Percentiles rank a stretch among this genome's conserved stretches.
phyloP scores from a whole-genome alignment of 2,329 filamentous ascomycete genomes.

The Juglanconis juglandina region DNA sequence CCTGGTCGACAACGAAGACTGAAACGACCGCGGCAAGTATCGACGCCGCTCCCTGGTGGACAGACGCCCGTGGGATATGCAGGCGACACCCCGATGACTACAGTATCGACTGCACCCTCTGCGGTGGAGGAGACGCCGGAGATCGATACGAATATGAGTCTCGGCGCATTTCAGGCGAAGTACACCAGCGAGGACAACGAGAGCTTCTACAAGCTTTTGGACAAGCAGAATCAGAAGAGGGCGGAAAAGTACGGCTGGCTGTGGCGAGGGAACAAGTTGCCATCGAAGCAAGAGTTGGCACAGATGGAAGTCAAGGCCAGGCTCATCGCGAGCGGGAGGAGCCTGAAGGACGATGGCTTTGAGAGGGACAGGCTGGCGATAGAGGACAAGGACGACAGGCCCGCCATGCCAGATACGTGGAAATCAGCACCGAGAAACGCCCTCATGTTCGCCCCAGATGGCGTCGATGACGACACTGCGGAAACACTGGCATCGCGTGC shows the following conservation, averaged over 20 bases:
- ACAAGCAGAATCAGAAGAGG: slow-evolving; percentile 82
- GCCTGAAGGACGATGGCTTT: slow-evolving; percentile 54
- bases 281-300: slow-evolving; percentile 71
- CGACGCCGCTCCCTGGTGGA: slow-evolving; percentile 26
- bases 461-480: slow-evolving; percentile 51
- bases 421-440: slow-evolving; percentile 71
- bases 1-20: slow-evolving; percentile 52
- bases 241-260: slow-evolving; percentile 87
- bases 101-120: slow-evolving; percentile 32
- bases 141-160: slow-evolving; percentile 73
- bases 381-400: slow-evolving; percentile 65
- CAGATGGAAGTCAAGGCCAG: slow-evolving; percentile 60
- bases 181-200: slow-evolving; percentile 99
- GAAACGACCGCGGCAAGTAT: slow-evolving; percentile 10
- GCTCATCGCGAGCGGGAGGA: slow-evolving; percentile 41
- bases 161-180: slow-evolving; percentile 82
- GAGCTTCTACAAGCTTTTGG: slow-evolving; percentile 87
- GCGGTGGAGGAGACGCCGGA: slow-evolving; percentile 37
- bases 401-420: slow-evolving; percentile 76
- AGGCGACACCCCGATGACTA: slow-evolving; percentile 71
- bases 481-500: slow-evolving; percentile 65
- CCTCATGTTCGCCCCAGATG: slow-evolving; percentile 80
- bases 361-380: slow-evolving; percentile 59
- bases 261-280: slow-evolving; percentile 84
- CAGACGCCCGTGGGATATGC: slow-evolving; percentile 64